Conservation (phyloP, 306 rosid species). For the Lupinus albus region DNA sequence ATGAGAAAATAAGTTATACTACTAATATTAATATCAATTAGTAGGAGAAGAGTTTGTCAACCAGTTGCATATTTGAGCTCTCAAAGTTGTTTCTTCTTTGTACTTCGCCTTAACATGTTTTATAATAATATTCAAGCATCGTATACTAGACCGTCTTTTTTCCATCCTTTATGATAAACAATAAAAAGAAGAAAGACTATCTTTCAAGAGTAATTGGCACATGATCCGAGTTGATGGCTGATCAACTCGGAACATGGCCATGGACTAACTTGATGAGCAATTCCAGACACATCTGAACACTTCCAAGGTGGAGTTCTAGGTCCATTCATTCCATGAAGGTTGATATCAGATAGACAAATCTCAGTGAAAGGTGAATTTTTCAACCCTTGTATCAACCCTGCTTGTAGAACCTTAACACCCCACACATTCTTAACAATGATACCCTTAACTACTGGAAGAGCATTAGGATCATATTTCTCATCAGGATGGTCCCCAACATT, state of each 20-base stretch:
- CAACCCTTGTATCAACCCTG: slow-evolving; percentile 74
- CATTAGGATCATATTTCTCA: slow-evolving; percentile 62
- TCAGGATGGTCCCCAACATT: slow-evolving; percentile 87
- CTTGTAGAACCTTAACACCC: slow-evolving; percentile 75
- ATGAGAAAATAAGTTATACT: too few species aligned
- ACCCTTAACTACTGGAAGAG: slow-evolving; percentile 77
- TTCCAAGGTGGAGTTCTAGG: slow-evolving; percentile 66
- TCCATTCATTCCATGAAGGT: slow-evolving; percentile 50
- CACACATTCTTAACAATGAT: slow-evolving; percentile 65
- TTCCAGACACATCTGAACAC: slow-evolving; percentile 77
- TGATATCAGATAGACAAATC: slow-evolving; percentile 73
- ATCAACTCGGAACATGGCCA: slow-evolving; percentile 67
- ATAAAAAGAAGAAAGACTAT: slow-evolving; percentile 17
- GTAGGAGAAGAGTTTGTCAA: too few species aligned
- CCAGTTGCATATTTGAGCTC: too few species aligned
- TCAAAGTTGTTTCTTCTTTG: too few species aligned
- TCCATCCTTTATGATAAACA: slow-evolving; percentile 12
- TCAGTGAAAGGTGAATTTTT: slow-evolving; percentile 70
- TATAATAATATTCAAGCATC: too few species aligned
- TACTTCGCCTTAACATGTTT: too few species aligned
- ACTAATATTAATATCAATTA: too few species aligned
- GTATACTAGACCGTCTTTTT: too few species aligned
- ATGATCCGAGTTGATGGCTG: slow-evolving; percentile 33
- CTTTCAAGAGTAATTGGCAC: slow-evolving; percentile 49
- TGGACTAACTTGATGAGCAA: slow-evolving; percentile 69